Percentiles rank a stretch among this genome's conserved stretches.
These are phyloP conservation scores for Collybiopsis luxurians DNA, from an alignment of 768 basidiomycete genomes.

Conservation along the genomic window DNA sequence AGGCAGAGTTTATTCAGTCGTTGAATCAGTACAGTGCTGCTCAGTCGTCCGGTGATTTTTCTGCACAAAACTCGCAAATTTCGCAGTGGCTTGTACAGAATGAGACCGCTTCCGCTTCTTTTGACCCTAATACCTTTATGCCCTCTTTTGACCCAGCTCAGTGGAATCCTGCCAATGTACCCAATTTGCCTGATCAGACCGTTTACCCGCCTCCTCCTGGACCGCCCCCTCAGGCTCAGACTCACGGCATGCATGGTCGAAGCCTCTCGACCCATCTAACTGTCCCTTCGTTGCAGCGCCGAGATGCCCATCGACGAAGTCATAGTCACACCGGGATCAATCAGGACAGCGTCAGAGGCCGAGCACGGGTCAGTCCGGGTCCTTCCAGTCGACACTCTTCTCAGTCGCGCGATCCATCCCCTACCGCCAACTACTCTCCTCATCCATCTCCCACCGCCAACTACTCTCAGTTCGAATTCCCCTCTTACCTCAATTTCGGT, in stretches of 20 bases:
- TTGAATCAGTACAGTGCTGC: neutral
- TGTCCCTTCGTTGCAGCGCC: neutral
- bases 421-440: neutral
- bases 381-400: neutral
- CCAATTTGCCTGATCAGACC: neutral
- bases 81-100: neutral
- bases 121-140: neutral
- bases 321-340: conserved; percentile 8
- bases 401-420: conserved; percentile 3
- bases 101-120: neutral
- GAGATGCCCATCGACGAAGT: conserved; percentile 2
- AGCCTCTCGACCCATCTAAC: conserved; percentile 6
- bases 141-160: neutral
- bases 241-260: neutral
- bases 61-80: neutral
- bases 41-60: neutral
- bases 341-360: neutral
- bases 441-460: neutral
- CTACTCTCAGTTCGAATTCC: neutral
- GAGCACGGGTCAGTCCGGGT: neutral
- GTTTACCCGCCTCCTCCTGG: conserved; percentile 1
- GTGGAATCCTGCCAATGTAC: neutral
- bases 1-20: neutral
- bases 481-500: conserved; percentile 3
- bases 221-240: neutral